phyloP scores from a whole-genome alignment of 371 early-diverging fungal genomes.

The Dichotomocladium elegans region DNA sequence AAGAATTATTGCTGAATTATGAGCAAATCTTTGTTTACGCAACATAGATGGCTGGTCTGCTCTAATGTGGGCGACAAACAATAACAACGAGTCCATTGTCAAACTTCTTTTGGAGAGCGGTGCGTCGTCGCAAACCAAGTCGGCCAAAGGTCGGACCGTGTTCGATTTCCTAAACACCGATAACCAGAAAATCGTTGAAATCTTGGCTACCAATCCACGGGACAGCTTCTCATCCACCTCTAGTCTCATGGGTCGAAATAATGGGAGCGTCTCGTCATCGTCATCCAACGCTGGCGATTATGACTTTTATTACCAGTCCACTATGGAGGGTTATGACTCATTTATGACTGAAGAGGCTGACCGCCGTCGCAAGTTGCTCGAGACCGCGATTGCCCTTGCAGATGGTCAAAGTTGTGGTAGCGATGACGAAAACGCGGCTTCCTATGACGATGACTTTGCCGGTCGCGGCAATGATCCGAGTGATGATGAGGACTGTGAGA shows the following conservation, averaged over 20 bases:
- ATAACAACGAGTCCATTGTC: constrained; percentile 73
- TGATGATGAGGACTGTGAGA: constrained; percentile 15
- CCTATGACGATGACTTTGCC: constrained; percentile 11
- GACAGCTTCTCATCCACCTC: constrained; percentile 57
- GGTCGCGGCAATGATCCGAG: constrained; percentile 9
- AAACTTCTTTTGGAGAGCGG: constrained; percentile 73
- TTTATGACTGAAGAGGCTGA: constrained; percentile 52
- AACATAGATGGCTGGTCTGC: constrained; percentile 87
- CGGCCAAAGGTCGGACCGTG: constrained; percentile 76
- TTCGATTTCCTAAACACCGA: constrained; percentile 69
- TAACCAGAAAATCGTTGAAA: constrained; percentile 55
- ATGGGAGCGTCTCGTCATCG: constrained; percentile 20
- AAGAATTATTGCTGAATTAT: constrained; percentile 1
- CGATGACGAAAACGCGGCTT: constrained; percentile 10
- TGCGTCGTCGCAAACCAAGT: constrained; percentile 67
- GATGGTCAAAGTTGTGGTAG: constrained; percentile 6
- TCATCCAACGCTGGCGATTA: constrained; percentile 32
- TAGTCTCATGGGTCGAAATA: constrained; percentile 27
- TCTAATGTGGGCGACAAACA: constrained; percentile 93
- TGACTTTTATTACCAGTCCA: constrained; percentile 49
- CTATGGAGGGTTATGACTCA: constrained; percentile 38
- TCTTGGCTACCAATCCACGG: constrained; percentile 52
- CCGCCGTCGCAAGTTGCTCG: constrained; percentile 36
- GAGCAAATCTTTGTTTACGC: neutral
- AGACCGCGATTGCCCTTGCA: constrained; percentile 31